A percentile compares a stretch with the other conserved stretches of the same genome.
Conservation (phyloP, 2,329 filamentous ascomycete species). For the Atkinsonella texensis region DNA sequence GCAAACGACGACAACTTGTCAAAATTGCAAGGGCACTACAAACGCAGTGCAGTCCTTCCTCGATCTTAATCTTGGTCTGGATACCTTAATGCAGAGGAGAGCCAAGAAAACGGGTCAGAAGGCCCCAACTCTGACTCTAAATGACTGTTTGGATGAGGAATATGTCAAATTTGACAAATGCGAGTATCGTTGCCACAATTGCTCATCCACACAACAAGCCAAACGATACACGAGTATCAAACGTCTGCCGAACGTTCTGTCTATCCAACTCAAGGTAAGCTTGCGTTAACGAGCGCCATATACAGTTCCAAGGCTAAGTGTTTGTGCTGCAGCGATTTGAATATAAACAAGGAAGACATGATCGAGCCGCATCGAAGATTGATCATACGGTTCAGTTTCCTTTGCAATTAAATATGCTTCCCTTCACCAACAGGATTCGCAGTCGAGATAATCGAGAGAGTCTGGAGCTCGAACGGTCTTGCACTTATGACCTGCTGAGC, state of each 20-base stretch:
- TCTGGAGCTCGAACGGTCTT: conserved; percentile 49
- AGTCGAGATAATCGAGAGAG: conserved; percentile 37
- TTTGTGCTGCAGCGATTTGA: conserved; percentile 47
- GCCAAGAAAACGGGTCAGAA: conserved; percentile 40
- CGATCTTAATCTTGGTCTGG: conserved; percentile 80
- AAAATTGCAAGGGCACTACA: conserved; percentile 72
- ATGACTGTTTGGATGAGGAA: conserved; percentile 69
- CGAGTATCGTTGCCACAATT: conserved; percentile 78
- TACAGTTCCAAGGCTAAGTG: not conserved
- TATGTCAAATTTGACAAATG: conserved; percentile 82
- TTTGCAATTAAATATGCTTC: conserved; percentile 75
- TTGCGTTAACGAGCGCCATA: not conserved
- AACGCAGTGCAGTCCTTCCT: conserved; percentile 80
- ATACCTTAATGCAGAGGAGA: conserved; percentile 56
- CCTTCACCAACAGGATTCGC: conserved; percentile 64
- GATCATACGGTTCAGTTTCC: conserved; percentile 80
- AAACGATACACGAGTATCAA: conserved; percentile 77
- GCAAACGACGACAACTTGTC: conserved; percentile 81
- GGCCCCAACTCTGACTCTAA: conserved; percentile 36
- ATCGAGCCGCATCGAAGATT: conserved; percentile 71
- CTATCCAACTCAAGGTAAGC: conserved; percentile 78
- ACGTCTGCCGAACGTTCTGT: conserved; percentile 74
- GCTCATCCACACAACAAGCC: conserved; percentile 64
- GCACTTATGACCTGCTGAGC: conserved; percentile 75
- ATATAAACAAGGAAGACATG: conserved; percentile 52